A percentile compares a stretch with the other conserved stretches of the same genome.
phyloP scores from a whole-genome alignment of 2,329 filamentous ascomycete genomes.

The Ophioceras dolichostomum region DNA sequence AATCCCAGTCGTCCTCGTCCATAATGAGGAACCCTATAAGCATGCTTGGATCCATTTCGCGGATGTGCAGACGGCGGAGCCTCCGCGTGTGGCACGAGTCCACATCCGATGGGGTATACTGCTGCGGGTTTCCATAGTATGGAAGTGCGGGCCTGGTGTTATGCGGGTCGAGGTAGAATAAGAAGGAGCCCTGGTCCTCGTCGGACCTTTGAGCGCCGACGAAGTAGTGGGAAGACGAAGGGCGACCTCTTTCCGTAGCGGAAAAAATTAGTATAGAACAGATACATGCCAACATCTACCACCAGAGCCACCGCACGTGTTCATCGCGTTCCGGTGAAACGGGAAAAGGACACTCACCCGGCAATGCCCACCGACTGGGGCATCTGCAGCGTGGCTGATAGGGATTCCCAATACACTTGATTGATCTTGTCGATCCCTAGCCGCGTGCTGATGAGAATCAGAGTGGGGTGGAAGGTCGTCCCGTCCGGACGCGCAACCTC shows the following conservation, averaged over 20 bases:
- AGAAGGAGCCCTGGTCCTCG: slow-evolving; percentile 45
- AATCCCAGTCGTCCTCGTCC: slow-evolving; percentile 69
- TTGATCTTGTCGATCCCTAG: slow-evolving; percentile 92
- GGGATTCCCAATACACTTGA: slow-evolving; percentile 87
- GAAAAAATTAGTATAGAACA: background rate
- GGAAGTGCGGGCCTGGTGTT: slow-evolving; percentile 66
- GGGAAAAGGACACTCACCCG: slow-evolving; percentile 46
- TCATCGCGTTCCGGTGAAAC: no score
- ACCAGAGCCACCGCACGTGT: no score
- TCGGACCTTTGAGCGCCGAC: slow-evolving; percentile 32
- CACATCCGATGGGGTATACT: slow-evolving; percentile 61
- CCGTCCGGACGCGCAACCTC: slow-evolving; percentile 59
- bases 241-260: slow-evolving; percentile 55
- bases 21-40: slow-evolving; percentile 83
- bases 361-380: slow-evolving; percentile 92
- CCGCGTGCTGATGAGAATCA: slow-evolving; percentile 80
- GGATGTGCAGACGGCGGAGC: slow-evolving; percentile 68
- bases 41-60: slow-evolving; percentile 98
- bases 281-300: no score
- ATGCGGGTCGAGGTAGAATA: slow-evolving; percentile 96
- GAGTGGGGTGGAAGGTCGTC: slow-evolving; percentile 62
- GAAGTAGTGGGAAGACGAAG: slow-evolving; percentile 68
- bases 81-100: slow-evolving; percentile 80
- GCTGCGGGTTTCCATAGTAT: slow-evolving; percentile 39
- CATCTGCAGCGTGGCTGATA: slow-evolving; percentile 74